Evolutionary conservation across 2,329 filamentous ascomycete genomes (phyloP), one percentile per base, ranked within the genome.

Genomic region (Rutstroemia sp.): DNA sequence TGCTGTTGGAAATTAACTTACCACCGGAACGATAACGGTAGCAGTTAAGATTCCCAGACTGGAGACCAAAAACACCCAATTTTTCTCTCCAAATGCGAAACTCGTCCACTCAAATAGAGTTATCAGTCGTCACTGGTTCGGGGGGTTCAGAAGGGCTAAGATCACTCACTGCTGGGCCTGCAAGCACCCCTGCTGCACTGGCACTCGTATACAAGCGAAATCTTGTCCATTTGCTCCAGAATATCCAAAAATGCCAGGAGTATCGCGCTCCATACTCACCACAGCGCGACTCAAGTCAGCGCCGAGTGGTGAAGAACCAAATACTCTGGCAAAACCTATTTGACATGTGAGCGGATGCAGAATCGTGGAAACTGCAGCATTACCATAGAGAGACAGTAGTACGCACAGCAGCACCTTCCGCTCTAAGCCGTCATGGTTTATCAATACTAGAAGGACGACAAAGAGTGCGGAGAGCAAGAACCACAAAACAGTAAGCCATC

Each of bases 391-490:
- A 0, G 76, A 76, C 1, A 92, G 73, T 2, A 91, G 71, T 0
- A 76, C 80, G 56, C 80, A 85, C 0, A 91, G 73, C 0, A 90
- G 70, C 1, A 86, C 78, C 65, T 88, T 87, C 54, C 88, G 78
- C 4, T 71, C 68, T 14, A 81, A 71, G 0, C 73, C 77, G 64
- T 86, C 76, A 37, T 80, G 70, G 0, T 75, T 72, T 4, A 90
- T 80, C 57, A 88, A 78, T 1, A 86, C 79, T 9, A 90, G 71
- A 42, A 85, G 78, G 5, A 86, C 76, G 7, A 86, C 71, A 34
- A 82, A 73, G 0, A 86, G 83, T 5, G 80, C 69, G 0, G 76
- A 72, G 12, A 78, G 61, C 1, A 82, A 63, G 61, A 89, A 87
- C 0, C 82, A 85, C 0, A 73, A 67, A 0, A 81, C 73, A 0